Evolutionary conservation across 2,329 filamentous ascomycete genomes (phyloP).

Genomic region (Ceratocystis eucalypticola): DNA sequence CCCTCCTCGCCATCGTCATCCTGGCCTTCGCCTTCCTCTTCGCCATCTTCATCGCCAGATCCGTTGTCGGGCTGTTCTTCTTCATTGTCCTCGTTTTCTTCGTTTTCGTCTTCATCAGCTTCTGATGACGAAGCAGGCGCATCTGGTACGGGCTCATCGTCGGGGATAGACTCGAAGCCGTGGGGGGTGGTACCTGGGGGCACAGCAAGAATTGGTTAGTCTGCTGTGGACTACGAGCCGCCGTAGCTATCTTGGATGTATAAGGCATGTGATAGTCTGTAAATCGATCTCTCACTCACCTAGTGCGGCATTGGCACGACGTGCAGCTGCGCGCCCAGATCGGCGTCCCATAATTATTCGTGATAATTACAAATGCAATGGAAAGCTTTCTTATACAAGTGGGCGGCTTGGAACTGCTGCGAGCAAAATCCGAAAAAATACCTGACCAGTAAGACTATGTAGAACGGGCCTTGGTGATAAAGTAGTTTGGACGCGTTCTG

Average conservation of each 20-base stretch:
- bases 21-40: constrained; percentile 15
- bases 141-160: constrained; percentile 31
- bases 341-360: constrained; percentile 28
- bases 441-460: not conserved
- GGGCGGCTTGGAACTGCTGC: not conserved
- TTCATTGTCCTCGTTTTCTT: not conserved
- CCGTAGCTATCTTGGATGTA: not conserved
- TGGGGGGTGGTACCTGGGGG: constrained; percentile 31
- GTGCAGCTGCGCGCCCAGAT: constrained; percentile 41
- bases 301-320: constrained; percentile 39
- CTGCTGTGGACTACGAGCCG: not conserved
- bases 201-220: not conserved
- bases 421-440: not conserved
- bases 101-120: constrained; percentile 18
- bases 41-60: constrained; percentile 12
- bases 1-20: constrained; percentile 19
- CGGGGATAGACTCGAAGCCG: constrained; percentile 29
- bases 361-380: not conserved
- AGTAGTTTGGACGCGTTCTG: not conserved
- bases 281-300: constrained; percentile 30
- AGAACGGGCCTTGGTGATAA: not conserved
- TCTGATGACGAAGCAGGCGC: constrained; percentile 23
- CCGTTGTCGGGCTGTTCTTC: constrained; percentile 9
- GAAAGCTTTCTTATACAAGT: not conserved
- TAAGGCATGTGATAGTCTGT: not conserved